These are phyloP conservation scores for Novymonas esmeraldas DNA, from an alignment of 208 protist genomes.

Conservation along the genomic window DNA sequence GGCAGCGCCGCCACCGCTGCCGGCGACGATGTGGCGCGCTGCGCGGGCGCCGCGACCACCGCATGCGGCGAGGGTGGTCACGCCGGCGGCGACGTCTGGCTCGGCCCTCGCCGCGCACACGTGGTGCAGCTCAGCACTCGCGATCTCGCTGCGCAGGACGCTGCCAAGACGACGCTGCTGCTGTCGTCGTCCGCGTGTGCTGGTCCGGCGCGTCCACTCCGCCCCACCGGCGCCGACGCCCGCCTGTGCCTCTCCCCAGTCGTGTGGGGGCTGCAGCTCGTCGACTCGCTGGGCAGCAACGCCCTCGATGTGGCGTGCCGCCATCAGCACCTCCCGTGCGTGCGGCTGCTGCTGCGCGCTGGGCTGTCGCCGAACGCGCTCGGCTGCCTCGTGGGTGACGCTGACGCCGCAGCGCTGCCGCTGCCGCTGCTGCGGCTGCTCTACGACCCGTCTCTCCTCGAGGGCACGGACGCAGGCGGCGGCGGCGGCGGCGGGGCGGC, in stretches of 20 bases:
- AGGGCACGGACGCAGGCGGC: slow-evolving; percentile 6
- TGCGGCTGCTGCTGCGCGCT: slow-evolving; percentile 18
- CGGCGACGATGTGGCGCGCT: background rate
- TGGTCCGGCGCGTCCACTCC: background rate
- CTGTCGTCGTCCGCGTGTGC: background rate
- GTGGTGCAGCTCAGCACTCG: too few relatives aligned
- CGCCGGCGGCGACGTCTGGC: too few relatives aligned
- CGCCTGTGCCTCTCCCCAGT: background rate
- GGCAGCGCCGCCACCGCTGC: background rate
- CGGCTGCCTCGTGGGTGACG: background rate
- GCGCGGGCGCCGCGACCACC: background rate
- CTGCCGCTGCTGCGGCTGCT: slow-evolving; percentile 27
- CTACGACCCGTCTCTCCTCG: slow-evolving; percentile 24
- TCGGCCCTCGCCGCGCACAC: too few relatives aligned
- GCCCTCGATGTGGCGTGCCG: slow-evolving; percentile 27
- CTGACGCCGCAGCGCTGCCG: slow-evolving; percentile 4
- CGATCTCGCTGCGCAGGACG: too few relatives aligned
- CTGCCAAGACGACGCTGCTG: background rate
- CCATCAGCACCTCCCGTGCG: slow-evolving; percentile 8
- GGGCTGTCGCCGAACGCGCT: slow-evolving; percentile 25
- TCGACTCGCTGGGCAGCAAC: slow-evolving; percentile 5
- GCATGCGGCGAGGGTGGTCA: background rate
- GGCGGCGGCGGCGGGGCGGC: background rate
- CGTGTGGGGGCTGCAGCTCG: slow-evolving; percentile 11
- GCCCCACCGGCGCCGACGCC: background rate